phyloP scores from a whole-genome alignment of 345 rosid species.

The Salix brachista region DNA sequence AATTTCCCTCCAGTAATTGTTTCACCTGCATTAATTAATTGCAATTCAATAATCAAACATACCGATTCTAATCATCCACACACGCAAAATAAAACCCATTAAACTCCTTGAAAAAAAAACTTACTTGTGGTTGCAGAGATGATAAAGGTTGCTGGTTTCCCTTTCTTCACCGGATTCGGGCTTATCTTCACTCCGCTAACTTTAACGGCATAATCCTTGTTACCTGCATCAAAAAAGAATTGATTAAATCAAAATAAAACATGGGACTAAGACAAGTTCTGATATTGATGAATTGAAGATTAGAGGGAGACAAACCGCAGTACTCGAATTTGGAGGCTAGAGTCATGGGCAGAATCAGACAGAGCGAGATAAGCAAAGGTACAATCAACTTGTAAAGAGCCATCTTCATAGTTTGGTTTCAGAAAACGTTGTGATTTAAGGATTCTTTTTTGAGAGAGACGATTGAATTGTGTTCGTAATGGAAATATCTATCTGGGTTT shows the following conservation, averaged over 20 bases:
- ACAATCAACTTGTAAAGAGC: not conserved
- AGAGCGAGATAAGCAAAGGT: slow-evolving; percentile 13
- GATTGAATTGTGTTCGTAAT: no score
- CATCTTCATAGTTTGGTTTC: not conserved
- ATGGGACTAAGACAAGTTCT: not conserved
- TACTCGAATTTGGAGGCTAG: slow-evolving; percentile 35
- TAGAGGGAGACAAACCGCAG: slow-evolving; percentile 28
- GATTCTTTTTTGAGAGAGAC: no score
- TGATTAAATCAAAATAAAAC: not conserved
- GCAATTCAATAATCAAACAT: not conserved
- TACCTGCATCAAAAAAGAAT: slow-evolving; percentile 20
- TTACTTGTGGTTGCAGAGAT: slow-evolving; percentile 39
- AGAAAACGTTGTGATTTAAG: not conserved
- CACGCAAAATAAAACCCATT: not conserved
- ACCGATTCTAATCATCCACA: not conserved
- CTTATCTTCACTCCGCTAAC: slow-evolving; percentile 41
- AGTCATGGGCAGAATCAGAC: slow-evolving; percentile 20
- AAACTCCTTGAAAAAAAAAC: not conserved
- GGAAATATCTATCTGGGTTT: no score
- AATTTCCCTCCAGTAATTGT: slow-evolving; percentile 63
- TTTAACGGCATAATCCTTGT: slow-evolving; percentile 33
- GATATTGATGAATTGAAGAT: no score
- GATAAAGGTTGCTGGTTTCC: slow-evolving; percentile 39
- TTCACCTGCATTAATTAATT: slow-evolving; percentile 30
- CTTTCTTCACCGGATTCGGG: slow-evolving; percentile 44